Evolutionary conservation across 2,329 filamentous ascomycete genomes (phyloP).

Genomic region (Pyrenochaeta sp.): DNA sequence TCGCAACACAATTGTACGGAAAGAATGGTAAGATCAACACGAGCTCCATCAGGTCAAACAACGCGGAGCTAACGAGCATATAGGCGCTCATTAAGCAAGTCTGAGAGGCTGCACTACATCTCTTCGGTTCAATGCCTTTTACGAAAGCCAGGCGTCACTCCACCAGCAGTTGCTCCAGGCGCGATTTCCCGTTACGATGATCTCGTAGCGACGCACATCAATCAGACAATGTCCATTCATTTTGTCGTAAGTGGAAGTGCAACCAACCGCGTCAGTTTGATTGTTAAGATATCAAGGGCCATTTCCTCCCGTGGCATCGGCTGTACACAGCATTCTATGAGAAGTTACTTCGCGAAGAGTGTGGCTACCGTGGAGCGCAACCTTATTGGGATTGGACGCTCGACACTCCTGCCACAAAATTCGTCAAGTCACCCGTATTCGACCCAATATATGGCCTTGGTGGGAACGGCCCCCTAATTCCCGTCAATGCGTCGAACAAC

Average conservation of each 20-base stretch:
- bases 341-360: conserved; percentile 46
- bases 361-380: conserved; percentile 45
- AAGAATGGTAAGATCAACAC: conserved; percentile 1
- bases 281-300: not conserved
- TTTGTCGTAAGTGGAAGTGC: conserved; percentile 5
- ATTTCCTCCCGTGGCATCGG: conserved; percentile 43
- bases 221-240: conserved; percentile 26
- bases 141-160: conserved; percentile 13
- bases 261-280: not conserved
- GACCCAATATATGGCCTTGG: conserved; percentile 44
- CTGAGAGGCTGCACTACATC: conserved; percentile 25
- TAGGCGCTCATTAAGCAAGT: conserved; percentile 5
- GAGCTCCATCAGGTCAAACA: too few relatives aligned
- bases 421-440: conserved; percentile 58
- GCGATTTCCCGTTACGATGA: conserved; percentile 25
- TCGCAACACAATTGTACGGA: conserved; percentile 2
- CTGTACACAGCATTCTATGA: conserved; percentile 48
- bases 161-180: conserved; percentile 12
- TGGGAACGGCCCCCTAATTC: not conserved
- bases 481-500: conserved; percentile 35
- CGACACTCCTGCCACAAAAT: conserved; percentile 50
- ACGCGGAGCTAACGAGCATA: too few relatives aligned
- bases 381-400: conserved; percentile 61
- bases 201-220: conserved; percentile 30
- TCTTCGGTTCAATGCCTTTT: conserved; percentile 28